These are phyloP conservation scores for Wallacemonas sp. DNA, from an alignment of 208 protist species.

Conservation along the genomic window DNA sequence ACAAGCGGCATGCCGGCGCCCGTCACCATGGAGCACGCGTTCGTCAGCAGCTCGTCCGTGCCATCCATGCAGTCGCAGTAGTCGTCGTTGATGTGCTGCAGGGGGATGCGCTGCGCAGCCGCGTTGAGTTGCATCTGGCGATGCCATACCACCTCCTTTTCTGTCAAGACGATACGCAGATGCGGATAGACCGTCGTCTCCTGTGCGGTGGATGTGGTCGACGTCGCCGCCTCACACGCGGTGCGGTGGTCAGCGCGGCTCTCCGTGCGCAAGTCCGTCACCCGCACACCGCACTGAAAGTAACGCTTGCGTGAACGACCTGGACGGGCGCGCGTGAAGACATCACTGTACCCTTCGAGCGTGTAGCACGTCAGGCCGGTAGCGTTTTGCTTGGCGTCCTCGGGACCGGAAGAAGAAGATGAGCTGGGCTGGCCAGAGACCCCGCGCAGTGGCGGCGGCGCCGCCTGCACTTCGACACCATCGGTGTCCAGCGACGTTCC, in stretches of 20 bases:
- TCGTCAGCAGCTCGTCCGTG: slow-evolving; percentile 74
- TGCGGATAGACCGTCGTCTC: slow-evolving; percentile 19
- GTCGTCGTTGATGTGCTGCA: slow-evolving; percentile 69
- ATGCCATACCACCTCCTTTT: slow-evolving; percentile 51
- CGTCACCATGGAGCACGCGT: slow-evolving; percentile 70
- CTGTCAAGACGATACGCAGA: slow-evolving; percentile 61
- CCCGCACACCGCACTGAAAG: slow-evolving; percentile 71
- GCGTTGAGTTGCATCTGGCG: slow-evolving; percentile 33
- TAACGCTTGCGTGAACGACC: slow-evolving; percentile 16
- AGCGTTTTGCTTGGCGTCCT: background rate
- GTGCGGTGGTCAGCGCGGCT: slow-evolving; percentile 27
- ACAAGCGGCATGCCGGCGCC: slow-evolving; percentile 41
- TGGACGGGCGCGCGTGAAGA: slow-evolving; percentile 28
- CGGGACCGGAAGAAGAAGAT: no score
- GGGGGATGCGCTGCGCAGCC: slow-evolving; percentile 54
- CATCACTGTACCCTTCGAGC: slow-evolving; percentile 60
- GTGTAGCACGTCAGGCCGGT: slow-evolving; percentile 53
- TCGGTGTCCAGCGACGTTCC: no score
- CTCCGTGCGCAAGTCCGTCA: slow-evolving; percentile 52
- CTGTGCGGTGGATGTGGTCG: no score
- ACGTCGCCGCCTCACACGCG: slow-evolving; percentile 25
- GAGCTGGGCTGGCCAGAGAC: background rate
- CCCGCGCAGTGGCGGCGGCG: background rate
- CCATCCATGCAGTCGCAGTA: slow-evolving; percentile 88
- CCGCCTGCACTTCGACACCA: background rate